Evolutionary conservation across 176 grass and related monocot genomes (phyloP), one percentile per base, ranked within the genome.

Genomic region (Aegilops sharonensis): DNA sequence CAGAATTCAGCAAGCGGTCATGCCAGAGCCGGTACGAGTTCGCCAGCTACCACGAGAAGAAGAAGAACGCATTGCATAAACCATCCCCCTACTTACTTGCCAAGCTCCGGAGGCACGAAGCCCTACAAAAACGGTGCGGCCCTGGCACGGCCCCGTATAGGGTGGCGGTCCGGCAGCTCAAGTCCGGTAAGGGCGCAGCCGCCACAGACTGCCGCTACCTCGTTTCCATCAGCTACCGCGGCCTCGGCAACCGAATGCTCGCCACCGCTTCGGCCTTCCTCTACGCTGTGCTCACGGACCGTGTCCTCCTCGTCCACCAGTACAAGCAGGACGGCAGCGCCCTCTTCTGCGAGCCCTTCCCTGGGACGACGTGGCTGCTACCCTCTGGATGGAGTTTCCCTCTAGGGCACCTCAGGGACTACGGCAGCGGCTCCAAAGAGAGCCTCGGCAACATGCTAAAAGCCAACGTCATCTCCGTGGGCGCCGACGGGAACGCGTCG

Each of bases 171-270:
- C 24, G 87, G 27, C 81, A 75, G 72, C 72, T 75, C 13, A 75
- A 52, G 43, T 75, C 72, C 43, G 25, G 43, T 1, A 52, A 75
- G 1, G 72, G 43, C 24, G 43, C 24, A 1, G 24, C 9, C 8
- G 24, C 8, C 13, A 15, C 43, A 3, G 48, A n/a, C 29, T 97
- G 95, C 87, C 90, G 89, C 17, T 97, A 97, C 76, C 67, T 97
- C 6, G 89, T 95, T 1, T 87, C 86, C 82, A 87, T 95, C 17
- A 78, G 79, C 68, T 93, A 83, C 70, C 87, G 84, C 5, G 95
- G 95, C 34, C 86, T 97, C 13, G 91, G 92, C 39, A 97, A 97
- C 83, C 84, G 91, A 72, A 90, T 97, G 59, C 70, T 95, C 43
- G 83, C 84, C 32, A 23, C 43, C 3, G 25, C 72, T 24, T 52